Base-by-base conservation (phyloP, 75 land plant genomes). In the Pinus tabuliformis region DNA sequence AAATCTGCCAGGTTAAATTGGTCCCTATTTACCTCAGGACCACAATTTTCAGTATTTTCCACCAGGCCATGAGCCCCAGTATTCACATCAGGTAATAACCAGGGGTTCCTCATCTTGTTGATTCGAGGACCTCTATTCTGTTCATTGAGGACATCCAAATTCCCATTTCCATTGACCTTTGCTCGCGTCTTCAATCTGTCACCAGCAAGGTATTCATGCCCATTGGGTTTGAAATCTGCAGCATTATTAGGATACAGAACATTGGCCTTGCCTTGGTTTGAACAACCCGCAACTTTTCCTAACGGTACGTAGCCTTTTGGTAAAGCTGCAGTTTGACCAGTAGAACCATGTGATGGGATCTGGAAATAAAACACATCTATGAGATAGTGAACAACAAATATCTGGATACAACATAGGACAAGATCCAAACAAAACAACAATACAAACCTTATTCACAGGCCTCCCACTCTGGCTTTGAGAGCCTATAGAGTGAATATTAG, bases 111-210 rank as follows among this genome's bases (percentile, higher is more conserved):
- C 3, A 62, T 39, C 72, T 78, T 87, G 71, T 85, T 80, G 26
- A 92, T 85, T 45, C 91, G 82, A 42, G 91, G 91, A 26, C 88
- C 90, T 36, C 87, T 82, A 73, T 91, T 91, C 77, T 91, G 93
- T 74, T 93, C 96, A 77, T 90, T 86, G 4, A 90, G 76, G 62
- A 86, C 64, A 62, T 83, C 83, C 65, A 83, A 75, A 42, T 75
- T 79, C 36, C 80, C 83, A 82, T 78, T 64, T 9, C 86, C 80
- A 77, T 82, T 82, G 16, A 75, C 78, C 79, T 79, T 91, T 8
- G 79, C 75, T 72, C 87, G 81, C 33, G 76, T 57, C 82, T 89
- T 89, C 18, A 74, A 76, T 79, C 81, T 89, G 52, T 83, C 89
- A 56, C 77, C 54, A 26, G 76, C 63, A 80, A 76, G 81, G 81